A percentile compares a stretch with the other conserved stretches of the same genome.
Conservation (phyloP, 2,329 filamentous ascomycete species). For the Paramyrothecium roridum region DNA sequence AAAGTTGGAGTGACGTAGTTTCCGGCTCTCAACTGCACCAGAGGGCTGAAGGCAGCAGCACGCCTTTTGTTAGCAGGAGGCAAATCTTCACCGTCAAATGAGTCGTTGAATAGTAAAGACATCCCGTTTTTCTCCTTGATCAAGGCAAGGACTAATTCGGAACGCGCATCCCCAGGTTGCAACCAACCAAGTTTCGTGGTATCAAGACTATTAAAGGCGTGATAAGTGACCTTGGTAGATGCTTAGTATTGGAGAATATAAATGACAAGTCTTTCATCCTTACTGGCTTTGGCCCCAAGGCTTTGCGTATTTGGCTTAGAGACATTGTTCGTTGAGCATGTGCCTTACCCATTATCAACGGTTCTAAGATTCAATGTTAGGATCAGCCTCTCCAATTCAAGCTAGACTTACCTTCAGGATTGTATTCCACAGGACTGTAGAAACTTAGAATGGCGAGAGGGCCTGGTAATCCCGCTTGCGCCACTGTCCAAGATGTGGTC, state of each 20-base stretch:
- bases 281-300: no score
- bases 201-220: neutral
- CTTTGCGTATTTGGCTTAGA: no score
- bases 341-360: no score
- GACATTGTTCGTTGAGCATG: no score
- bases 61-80: neutral
- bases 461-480: neutral
- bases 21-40: neutral
- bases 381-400: neutral
- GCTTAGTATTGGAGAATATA: no score
- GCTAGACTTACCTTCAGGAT: neutral
- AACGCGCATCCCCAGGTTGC: neutral
- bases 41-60: neutral
- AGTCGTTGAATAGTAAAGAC: neutral
- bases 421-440: neutral
- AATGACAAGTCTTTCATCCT: no score
- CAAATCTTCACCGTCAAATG: neutral
- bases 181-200: neutral
- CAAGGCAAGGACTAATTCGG: neutral
- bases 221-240: no score
- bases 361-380: neutral
- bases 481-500: neutral
- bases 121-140: neutral
- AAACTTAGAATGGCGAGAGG: neutral
- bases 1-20: neutral